Base-by-base conservation (phyloP, 1,139 yeast genomes). In the Candida pseudocylindracea region DNA sequence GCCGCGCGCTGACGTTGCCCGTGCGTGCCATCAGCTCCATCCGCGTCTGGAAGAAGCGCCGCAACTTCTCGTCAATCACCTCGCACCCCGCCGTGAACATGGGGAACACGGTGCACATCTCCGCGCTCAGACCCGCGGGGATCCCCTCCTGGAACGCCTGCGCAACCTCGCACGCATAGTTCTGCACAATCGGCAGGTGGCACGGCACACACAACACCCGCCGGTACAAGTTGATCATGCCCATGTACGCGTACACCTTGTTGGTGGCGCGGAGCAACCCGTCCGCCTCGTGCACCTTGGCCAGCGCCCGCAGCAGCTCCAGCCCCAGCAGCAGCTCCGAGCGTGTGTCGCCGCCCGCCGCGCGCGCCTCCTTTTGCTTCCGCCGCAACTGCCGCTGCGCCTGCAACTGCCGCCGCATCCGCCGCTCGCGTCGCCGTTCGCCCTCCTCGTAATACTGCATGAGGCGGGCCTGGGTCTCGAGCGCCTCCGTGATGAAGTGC, bases 41-140 rank as follows among this genome's bases (percentile, higher is more conserved):
- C 36, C 72, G 51, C 2, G 49, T 44, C 12, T 45, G 37, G 41
- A 58, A 66, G 25, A 63, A 50, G 1, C 38, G 37, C 32, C 64
- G 50, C 36, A 46, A 43, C 1, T 44, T 43, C 1, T 42, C 42
- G 35, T 60, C 57, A 11, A 59, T 37, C 8, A 65, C 57, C 38
- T 72, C 80, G 49, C 75, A 67, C 5, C 70, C 79, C 33, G 72
- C 68, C 32, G 68, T 57, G 43, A 72, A 71, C 10, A 62, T 44
- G 27, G 72, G 64, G 37, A 69, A 66, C 2, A 68, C 55, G 3
- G 67, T 51, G 41, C 79, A 68, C 4, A 66, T 51, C 28, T 67
- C 70, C 2, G 72, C 68, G 1, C 76, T 60, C 1, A 68, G 55
- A 8, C 52, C 50, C 4, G 60, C 49, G 20, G 55, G 61, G 4